Conservation (phyloP, 2,329 filamentous ascomycete genomes). For the Exophiala calicioides region DNA sequence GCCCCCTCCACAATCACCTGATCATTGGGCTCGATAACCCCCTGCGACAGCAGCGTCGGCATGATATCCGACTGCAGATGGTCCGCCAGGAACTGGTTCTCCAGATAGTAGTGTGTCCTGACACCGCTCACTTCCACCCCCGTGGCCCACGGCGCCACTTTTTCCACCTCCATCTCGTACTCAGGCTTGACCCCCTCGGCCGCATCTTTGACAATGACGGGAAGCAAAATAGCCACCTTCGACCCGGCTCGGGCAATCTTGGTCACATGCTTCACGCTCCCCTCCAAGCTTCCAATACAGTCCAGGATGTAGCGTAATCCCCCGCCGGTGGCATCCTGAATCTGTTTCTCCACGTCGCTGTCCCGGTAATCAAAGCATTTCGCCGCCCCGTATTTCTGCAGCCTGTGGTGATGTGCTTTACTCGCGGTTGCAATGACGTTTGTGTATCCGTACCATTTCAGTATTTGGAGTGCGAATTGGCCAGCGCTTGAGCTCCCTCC, state of each 20-base stretch:
- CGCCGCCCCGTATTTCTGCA: conserved; percentile 36
- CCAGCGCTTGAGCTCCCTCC: conserved; percentile 41
- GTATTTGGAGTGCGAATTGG: conserved; percentile 39
- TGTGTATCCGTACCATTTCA: conserved; percentile 38
- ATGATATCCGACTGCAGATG: conserved; percentile 59
- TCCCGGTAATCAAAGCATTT: conserved; percentile 37
- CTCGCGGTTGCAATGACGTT: conserved; percentile 39
- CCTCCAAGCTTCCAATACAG: conserved; percentile 56
- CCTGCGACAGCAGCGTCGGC: conserved; percentile 46
- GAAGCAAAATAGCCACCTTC: conserved; percentile 61
- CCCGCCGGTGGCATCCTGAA: conserved; percentile 24
- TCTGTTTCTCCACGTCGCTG: conserved; percentile 21
- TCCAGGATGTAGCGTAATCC: conserved; percentile 56
- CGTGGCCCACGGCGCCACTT: conserved; percentile 51
- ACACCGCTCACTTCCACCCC: conserved; percentile 58
- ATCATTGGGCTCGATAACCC: conserved; percentile 45
- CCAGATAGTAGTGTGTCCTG: conserved; percentile 56
- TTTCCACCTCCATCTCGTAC: conserved; percentile 57
- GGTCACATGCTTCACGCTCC: conserved; percentile 52
- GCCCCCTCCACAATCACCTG: conserved; percentile 44
- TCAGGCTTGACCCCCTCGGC: conserved; percentile 48
- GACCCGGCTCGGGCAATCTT: conserved; percentile 52
- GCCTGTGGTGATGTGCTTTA: conserved; percentile 33
- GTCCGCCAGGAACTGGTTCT: conserved; percentile 58
- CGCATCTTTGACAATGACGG: conserved; percentile 59